Evolutionary conservation across 371 early-diverging fungal species (phyloP), one percentile per base, ranked within the genome.

Genomic region (Thermomucor indicae-seudaticae): DNA sequence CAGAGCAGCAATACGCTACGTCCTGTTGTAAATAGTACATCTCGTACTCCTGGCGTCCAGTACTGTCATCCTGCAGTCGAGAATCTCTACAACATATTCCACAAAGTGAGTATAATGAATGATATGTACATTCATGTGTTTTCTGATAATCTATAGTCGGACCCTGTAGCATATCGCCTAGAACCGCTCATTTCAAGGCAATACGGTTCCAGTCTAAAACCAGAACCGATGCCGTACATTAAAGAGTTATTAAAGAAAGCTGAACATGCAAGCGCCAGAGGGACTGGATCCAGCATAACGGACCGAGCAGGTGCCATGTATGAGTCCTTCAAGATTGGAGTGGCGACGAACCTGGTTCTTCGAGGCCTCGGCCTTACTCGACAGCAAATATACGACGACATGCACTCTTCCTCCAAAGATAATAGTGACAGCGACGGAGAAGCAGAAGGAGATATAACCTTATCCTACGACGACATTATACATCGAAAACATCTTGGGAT

Each of bases 1-100:
- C 10, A 16, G 12, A 38, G 27, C 12, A 63, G 67, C 34, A 83
- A 10, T 5, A 17, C 37, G 12, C 19, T 22, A 44, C 40, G 20
- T 8, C 24, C 11, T 30, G 29, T 37, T 20, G 20, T 27, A 23
- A 16, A 43, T 22, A 35, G 29, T 24, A n/a, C n/a, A n/a, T n/a
- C n/a, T n/a, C n/a, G n/a, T n/a, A n/a, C n/a, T n/a, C n/a, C n/a
- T n/a, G n/a, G n/a, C n/a, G n/a, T n/a, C n/a, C 53, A 45, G 0
- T 74, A 73, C 38, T 69, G 79, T 24, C 73, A 75, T 44, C 84
- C 86, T 12, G 84, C 83, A 5, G 83, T 75, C 20, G 79, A 81
- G 28, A 80, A 85, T 32, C 27, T 91, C 12, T 92, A 88, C 73
- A 92, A 92, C 57, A 83, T 92, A 22, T 91, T 87, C 56, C 88